Conservation (phyloP, 805 yeast species). For the Teunomyces panamensis region DNA sequence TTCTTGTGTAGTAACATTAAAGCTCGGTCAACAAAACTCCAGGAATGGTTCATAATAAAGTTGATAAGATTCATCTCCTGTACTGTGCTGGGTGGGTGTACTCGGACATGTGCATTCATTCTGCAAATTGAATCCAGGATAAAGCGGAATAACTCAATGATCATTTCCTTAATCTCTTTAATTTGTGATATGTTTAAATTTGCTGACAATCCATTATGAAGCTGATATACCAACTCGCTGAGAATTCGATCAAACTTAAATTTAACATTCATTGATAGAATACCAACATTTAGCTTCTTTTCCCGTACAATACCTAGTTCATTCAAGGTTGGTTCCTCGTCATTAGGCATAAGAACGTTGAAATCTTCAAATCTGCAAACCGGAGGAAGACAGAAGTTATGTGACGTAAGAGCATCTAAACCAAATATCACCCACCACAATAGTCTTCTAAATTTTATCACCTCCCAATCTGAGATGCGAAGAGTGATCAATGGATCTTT, state of each 20-base stretch:
- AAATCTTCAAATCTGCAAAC: conserved; percentile 50
- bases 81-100: conserved; percentile 35
- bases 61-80: conserved; percentile 44
- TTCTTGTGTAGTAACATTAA: conserved; percentile 42
- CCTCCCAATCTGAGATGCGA: conserved; percentile 45
- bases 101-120: conserved; percentile 31
- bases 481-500: conserved; percentile 59
- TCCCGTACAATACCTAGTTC: conserved; percentile 24
- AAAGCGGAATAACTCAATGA: conserved; percentile 47
- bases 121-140: conserved; percentile 49
- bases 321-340: conserved; percentile 34
- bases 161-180: conserved; percentile 45
- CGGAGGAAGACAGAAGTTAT: conserved; percentile 55
- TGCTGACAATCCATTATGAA: conserved; percentile 48
- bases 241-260: conserved; percentile 50
- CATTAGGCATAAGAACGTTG: conserved; percentile 57
- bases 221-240: conserved; percentile 50
- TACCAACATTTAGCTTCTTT: conserved; percentile 40
- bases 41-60: conserved; percentile 46
- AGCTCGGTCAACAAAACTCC: conserved; percentile 57
- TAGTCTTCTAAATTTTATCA: conserved; percentile 51
- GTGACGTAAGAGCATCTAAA: conserved; percentile 54
- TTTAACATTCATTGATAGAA: conserved; percentile 51
- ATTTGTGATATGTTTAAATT: conserved; percentile 42
- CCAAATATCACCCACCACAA: conserved; percentile 70